Conservation (phyloP, 2,329 filamentous ascomycete genomes). For the Cladophialophora carrionii region DNA sequence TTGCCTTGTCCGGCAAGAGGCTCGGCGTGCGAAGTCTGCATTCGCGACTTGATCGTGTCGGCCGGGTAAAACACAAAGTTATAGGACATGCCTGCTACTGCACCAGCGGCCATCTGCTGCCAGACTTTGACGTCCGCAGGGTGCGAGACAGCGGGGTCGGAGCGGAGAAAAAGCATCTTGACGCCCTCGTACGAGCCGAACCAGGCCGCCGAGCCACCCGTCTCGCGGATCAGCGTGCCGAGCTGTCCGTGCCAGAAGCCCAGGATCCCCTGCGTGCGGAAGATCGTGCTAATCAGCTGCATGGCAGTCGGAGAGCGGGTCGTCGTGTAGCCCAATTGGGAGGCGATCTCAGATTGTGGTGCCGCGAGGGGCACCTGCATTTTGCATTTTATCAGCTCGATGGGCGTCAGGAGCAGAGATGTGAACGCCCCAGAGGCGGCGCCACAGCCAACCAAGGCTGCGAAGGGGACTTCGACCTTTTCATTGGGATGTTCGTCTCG, state of each 20-base stretch:
- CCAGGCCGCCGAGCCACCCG: conserved; percentile 91
- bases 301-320: conserved; percentile 64
- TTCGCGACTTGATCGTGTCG: conserved; percentile 94
- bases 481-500: conserved; percentile 42
- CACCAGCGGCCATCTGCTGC: conserved; percentile 86
- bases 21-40: conserved; percentile 68
- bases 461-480: conserved; percentile 64
- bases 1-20: conserved; percentile 43
- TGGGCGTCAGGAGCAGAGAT: conserved; percentile 86
- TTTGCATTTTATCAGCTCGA: conserved; percentile 97
- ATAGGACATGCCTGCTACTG: conserved; percentile 86
- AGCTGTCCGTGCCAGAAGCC: conserved; percentile 97
- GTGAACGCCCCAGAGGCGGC: conserved; percentile 87
- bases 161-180: conserved; percentile 68
- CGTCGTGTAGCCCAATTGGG: conserved; percentile 44
- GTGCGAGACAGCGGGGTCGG: conserved; percentile 48
- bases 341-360: conserved; percentile 39
- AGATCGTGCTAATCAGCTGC: conserved; percentile 74
- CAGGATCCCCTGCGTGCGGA: conserved; percentile 75
- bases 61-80: conserved; percentile 98
- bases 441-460: conserved; percentile 75
- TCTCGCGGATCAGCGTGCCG: conserved; percentile 90
- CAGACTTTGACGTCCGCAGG: conserved; percentile 65
- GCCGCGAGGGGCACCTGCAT: conserved; percentile 74
- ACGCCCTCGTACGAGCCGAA: conserved; percentile 88